Evolutionary conservation across 2,329 filamentous ascomycete species (phyloP).

Genomic region (Thelonectria olida): DNA sequence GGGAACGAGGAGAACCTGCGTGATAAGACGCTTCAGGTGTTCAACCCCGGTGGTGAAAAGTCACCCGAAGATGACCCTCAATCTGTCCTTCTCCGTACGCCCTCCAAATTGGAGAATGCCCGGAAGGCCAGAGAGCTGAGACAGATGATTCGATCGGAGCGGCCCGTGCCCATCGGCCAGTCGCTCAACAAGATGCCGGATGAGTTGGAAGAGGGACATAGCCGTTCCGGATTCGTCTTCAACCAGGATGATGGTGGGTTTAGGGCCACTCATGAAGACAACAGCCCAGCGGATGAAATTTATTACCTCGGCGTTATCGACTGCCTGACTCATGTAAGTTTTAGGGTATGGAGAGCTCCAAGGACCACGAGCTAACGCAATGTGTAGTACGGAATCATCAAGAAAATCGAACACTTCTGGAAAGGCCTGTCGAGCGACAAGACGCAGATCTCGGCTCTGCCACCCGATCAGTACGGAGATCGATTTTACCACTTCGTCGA

Average conservation of each 20-base stretch:
- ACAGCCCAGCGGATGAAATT: slow-evolving; percentile 85
- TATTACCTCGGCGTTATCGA: slow-evolving; percentile 99
- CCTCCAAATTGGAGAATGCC: slow-evolving; percentile 90
- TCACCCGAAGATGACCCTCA: slow-evolving; percentile 66
- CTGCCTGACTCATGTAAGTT: slow-evolving; percentile 91
- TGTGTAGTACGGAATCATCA: slow-evolving; percentile 86
- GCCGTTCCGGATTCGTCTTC: slow-evolving; percentile 79
- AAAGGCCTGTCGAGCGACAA: slow-evolving; percentile 89
- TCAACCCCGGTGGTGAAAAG: slow-evolving; percentile 83
- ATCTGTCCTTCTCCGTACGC: slow-evolving; percentile 81
- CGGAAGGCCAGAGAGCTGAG: slow-evolving; percentile 91
- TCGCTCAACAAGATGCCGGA: slow-evolving; percentile 88
- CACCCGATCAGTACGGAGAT: slow-evolving; percentile 90
- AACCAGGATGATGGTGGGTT: slow-evolving; percentile 95
- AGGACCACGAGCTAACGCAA: slow-evolving; percentile 37
- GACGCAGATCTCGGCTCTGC: slow-evolving; percentile 89
- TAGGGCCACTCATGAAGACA: slow-evolving; percentile 90
- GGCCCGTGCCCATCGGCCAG: slow-evolving; percentile 91
- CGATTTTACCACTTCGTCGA: slow-evolving; percentile 94
- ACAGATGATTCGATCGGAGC: slow-evolving; percentile 91
- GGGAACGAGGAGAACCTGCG: slow-evolving; percentile 96
- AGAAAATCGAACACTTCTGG: slow-evolving; percentile 96
- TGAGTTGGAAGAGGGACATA: slow-evolving; percentile 79
- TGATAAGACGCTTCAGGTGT: slow-evolving; percentile 90
- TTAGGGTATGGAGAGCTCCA: background rate